phyloP scores from a whole-genome alignment of 805 yeast species.

The Saturnispora saitoi region DNA sequence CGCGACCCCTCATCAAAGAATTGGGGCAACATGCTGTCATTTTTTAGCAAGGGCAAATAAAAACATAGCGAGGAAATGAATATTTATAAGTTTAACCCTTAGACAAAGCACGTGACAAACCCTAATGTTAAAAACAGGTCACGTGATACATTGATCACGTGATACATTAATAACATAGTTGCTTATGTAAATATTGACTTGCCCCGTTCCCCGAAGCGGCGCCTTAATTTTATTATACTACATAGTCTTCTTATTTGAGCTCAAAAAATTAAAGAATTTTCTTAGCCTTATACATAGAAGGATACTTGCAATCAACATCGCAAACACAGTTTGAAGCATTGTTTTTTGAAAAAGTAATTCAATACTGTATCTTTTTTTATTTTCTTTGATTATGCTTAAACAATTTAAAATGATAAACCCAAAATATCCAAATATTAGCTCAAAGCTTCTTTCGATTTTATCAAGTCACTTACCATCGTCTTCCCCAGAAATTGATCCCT shows the following conservation, averaged over 20 bases:
- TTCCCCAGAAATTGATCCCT: slow-evolving; percentile 59
- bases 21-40: background rate
- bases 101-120: slow-evolving; percentile 3
- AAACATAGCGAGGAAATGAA: too few species aligned
- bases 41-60: background rate
- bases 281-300: background rate
- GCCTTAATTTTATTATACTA: too few species aligned
- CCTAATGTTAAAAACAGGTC: background rate
- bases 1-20: background rate
- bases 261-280: too few species aligned
- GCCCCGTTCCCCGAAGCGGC: background rate
- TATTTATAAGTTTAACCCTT: background rate
- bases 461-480: slow-evolving; percentile 28
- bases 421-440: slow-evolving; percentile 22
- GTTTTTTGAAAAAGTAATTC: background rate
- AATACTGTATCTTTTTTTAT: too few species aligned
- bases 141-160: background rate
- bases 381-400: background rate
- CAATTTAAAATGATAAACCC: slow-evolving; percentile 1
- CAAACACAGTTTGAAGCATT: too few species aligned
- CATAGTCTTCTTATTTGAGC: too few species aligned
- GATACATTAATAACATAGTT: too few species aligned
- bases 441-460: slow-evolving; percentile 20
- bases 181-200: too few species aligned
- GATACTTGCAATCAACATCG: background rate